phyloP scores from a whole-genome alignment of 352 stramenopile genomes.

The Phytophthora tentaculata region DNA sequence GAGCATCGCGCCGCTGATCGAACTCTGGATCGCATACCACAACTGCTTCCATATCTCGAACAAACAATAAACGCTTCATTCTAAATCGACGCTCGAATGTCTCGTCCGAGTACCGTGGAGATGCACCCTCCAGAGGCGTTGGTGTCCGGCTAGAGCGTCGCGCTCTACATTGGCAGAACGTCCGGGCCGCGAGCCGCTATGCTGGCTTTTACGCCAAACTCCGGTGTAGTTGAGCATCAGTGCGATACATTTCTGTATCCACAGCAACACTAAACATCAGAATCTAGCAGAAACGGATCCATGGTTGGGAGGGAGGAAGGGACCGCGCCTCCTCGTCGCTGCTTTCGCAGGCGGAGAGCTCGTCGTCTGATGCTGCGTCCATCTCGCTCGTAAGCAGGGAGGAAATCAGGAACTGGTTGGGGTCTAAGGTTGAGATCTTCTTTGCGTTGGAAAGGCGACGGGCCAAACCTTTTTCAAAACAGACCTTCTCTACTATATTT shows the following conservation, averaged over 20 bases:
- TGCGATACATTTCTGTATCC: not conserved
- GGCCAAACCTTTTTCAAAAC: slow-evolving; percentile 1
- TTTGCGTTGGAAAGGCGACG: not conserved
- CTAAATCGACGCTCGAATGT: not conserved
- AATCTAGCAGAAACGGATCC: not conserved
- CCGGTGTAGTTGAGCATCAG: not conserved
- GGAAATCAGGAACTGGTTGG: not conserved
- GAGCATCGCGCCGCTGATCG: not conserved
- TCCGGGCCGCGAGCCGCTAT: not conserved
- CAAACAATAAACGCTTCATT: not conserved
- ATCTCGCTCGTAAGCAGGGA: not conserved
- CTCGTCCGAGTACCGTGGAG: not conserved
- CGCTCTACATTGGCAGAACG: not conserved
- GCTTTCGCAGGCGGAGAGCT: not conserved
- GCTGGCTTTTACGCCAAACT: not conserved
- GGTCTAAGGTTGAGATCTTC: not conserved
- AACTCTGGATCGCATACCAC: not conserved
- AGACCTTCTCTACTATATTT: not conserved
- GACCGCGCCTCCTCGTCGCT: not conserved
- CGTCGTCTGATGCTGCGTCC: not conserved
- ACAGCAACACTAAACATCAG: not conserved
- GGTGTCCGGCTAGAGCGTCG: not conserved
- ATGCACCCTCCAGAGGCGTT: not conserved
- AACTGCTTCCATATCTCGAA: not conserved
- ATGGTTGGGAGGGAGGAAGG: not conserved